These are phyloP conservation scores for Ceratonia siliqua DNA, from an alignment of 306 rosid species.

Conservation along the genomic window DNA sequence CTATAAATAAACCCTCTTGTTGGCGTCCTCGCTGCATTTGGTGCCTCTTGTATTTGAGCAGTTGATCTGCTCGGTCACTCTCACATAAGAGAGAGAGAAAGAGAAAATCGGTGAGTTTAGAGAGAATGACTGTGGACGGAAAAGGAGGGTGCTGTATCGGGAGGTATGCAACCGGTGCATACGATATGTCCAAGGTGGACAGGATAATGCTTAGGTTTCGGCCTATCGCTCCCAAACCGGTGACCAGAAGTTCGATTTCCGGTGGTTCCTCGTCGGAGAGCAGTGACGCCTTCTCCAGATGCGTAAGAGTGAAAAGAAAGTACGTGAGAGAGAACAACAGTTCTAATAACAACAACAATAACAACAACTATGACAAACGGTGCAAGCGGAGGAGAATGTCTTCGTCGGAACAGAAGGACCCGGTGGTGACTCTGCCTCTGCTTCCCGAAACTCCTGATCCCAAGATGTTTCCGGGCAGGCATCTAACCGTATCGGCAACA, in stretches of 20 bases:
- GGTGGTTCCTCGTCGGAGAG: constrained; percentile 37
- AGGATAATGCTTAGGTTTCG: constrained; percentile 67
- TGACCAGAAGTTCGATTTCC: constrained; percentile 27
- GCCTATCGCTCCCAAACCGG: constrained; percentile 82
- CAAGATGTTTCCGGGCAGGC: constrained; percentile 18
- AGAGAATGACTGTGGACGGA: constrained; percentile 42
- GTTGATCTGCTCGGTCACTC: background rate
- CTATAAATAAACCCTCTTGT: constrained; percentile 30
- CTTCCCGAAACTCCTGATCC: constrained; percentile 67
- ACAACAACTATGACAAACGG: constrained; percentile 12
- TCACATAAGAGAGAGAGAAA: background rate
- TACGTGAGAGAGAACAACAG: constrained; percentile 13
- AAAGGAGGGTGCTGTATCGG: constrained; percentile 68
- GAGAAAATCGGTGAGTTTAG: background rate
- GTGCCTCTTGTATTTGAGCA: background rate
- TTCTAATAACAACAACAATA: background rate
- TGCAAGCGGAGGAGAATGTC: constrained; percentile 46
- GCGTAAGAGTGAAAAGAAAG: constrained; percentile 43
- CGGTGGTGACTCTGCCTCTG: constrained; percentile 57
- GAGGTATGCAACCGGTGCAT: constrained; percentile 39
- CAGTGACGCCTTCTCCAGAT: constrained; percentile 3
- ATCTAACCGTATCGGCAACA: background rate
- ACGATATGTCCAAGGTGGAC: constrained; percentile 47
- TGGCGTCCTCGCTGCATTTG: background rate
- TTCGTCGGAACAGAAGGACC: constrained; percentile 19